Evolutionary conservation across 1,284 basidiomycete species (phyloP).

Genomic region (Marasmius oreades): DNA sequence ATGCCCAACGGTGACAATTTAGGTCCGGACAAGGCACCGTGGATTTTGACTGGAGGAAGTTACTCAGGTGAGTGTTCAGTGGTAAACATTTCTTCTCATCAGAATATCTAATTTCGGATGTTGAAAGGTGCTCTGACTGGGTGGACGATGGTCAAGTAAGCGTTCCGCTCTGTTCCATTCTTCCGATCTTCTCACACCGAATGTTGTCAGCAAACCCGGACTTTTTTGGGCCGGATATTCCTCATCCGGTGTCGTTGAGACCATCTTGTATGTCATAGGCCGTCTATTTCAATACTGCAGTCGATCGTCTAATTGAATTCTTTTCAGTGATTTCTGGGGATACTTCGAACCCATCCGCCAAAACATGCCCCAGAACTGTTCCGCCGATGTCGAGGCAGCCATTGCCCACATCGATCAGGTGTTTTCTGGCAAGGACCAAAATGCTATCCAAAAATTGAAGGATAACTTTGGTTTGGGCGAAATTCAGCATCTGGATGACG

Average conservation of each 20-base stretch:
- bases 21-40: constrained; percentile 55
- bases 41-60: constrained; percentile 43
- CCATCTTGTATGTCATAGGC: constrained; percentile 39
- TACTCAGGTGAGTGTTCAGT: constrained; percentile 40
- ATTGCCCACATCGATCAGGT: constrained; percentile 59
- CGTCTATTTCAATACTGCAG: background rate
- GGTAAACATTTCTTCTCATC: background rate
- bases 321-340: constrained; percentile 55
- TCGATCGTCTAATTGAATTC: background rate
- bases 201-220: constrained; percentile 63
- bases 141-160: constrained; percentile 71
- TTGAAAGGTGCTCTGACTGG: constrained; percentile 54
- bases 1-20: constrained; percentile 61
- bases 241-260: constrained; percentile 70
- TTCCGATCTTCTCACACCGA: no score
- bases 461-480: constrained; percentile 55
- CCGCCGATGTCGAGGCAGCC: constrained; percentile 65
- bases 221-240: constrained; percentile 68
- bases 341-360: constrained; percentile 73
- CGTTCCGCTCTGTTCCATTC: background rate
- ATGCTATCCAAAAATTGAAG: constrained; percentile 52
- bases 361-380: constrained; percentile 72
- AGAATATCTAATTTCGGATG: background rate
- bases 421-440: constrained; percentile 40
- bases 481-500: constrained; percentile 63